These are phyloP conservation scores for Sugiyamaella neomexicana DNA, from an alignment of 1,139 yeast genomes.

Conservation along the genomic window DNA sequence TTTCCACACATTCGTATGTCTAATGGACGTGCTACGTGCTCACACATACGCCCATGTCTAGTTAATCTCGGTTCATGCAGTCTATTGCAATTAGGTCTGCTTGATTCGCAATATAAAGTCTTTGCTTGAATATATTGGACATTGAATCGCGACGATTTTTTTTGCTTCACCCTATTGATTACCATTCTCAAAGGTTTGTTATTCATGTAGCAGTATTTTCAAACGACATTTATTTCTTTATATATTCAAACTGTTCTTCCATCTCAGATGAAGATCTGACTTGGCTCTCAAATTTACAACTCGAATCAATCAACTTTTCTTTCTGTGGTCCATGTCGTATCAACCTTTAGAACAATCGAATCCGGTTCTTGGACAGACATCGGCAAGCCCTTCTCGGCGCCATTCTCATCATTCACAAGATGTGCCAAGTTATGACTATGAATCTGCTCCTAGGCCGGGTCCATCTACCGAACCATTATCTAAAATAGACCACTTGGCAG, in stretches of 20 bases:
- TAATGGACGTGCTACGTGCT: neutral
- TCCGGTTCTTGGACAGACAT: neutral
- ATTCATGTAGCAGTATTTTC: too few species aligned
- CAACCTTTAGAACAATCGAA: neutral
- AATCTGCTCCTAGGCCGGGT: neutral
- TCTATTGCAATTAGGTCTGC: neutral
- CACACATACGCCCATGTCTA: neutral
- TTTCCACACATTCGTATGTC: neutral
- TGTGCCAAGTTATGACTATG: neutral
- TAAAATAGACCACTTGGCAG: conserved; percentile 8
- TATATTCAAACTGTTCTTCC: neutral
- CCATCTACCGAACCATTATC: neutral
- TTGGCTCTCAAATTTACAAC: neutral
- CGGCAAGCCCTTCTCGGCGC: neutral
- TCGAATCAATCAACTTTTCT: too few species aligned
- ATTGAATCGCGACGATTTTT: too few species aligned
- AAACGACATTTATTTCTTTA: neutral
- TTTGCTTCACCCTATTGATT: too few species aligned
- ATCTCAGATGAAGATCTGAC: neutral
- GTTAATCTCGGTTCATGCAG: neutral
- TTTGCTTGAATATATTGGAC: too few species aligned
- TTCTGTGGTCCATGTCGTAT: neutral
- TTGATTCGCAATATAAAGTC: too few species aligned
- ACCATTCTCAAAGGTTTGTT: too few species aligned
- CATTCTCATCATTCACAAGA: neutral